Evolutionary conservation across 352 stramenopile species (phyloP), one percentile per base, ranked within the genome.

Genomic region (Phytophthora europaea): DNA sequence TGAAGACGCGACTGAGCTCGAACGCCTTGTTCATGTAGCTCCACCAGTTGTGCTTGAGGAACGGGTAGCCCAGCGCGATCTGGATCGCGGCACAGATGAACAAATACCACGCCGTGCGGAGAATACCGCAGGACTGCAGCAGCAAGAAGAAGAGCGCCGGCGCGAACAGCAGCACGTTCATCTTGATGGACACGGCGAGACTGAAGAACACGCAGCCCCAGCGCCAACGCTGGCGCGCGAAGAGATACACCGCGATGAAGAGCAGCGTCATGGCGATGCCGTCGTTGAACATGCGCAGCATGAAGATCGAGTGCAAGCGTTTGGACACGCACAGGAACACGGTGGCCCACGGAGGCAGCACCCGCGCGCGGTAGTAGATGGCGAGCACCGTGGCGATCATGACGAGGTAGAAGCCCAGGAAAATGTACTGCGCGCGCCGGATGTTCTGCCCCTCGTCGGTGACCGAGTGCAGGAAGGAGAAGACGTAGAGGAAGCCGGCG

Each of bases 261-360:
- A 99, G 76, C 28, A 99, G 75, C 76, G 98, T 88, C 95, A 99
- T 99, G 6, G 97, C 95, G 20, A 99, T 81, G 50, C 93, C 94
- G 77, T 99, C 98, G 83, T 99, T 99, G 83, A 99, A 99, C 65
- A 99, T 89, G 53, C 98, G 94, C 55, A 99, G 84, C 72, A 99
- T 83, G 81, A 98, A 99, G 72, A 99, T 99, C 51, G 96, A 99
- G 88, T 99, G 97, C 64, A 99, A 82, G 16, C 98, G 88, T 81
- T 99, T 99, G 18, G 94, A 99, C 16, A 98, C 75, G 67, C 92
- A 98, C 16, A 99, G 78, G 55, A 99, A 87, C 13, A 95, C 84
- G 31, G 97, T 91, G 20, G 94, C 89, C 83, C 95, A 99, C 12
- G 85, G 96, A 34, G 82, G 87, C 65, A 95, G 82, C 50, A 90